A percentile compares a stretch with the other conserved stretches of the same genome.
Conservation (phyloP, 495 filamentous ascomycete genomes). For the Ascodesmis nigricans region DNA sequence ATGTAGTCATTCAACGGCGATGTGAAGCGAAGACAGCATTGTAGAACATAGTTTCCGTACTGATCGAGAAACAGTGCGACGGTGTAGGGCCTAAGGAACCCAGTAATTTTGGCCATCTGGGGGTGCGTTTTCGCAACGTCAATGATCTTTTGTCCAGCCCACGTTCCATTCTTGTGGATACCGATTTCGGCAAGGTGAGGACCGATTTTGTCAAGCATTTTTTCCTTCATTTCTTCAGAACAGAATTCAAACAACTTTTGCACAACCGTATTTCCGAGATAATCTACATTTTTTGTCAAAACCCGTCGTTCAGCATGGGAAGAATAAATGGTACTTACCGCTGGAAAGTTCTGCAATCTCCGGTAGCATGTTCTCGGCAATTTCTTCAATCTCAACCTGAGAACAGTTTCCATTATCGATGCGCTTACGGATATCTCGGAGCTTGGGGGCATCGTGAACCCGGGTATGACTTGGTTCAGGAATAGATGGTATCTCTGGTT, state of each 20-base stretch:
- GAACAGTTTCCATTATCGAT: constrained; percentile 86
- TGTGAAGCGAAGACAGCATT: constrained; percentile 83
- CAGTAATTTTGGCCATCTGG: constrained; percentile 68
- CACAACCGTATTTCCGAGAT: constrained; percentile 96
- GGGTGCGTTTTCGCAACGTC: constrained; percentile 70
- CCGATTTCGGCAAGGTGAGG: constrained; percentile 92
- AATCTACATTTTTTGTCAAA: constrained; percentile 37
- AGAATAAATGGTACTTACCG: constrained; percentile 7
- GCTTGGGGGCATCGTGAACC: constrained; percentile 82
- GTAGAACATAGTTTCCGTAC: constrained; percentile 94
- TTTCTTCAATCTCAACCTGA: constrained; percentile 71
- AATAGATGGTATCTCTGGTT: constrained; percentile 70
- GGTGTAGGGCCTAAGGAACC: constrained; percentile 62
- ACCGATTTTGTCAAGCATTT: constrained; percentile 71
- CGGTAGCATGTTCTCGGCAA: constrained; percentile 76
- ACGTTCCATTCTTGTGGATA: constrained; percentile 71
- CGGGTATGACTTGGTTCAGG: constrained; percentile 75
- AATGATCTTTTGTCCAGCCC: constrained; percentile 98
- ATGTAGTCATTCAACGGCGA: constrained; percentile 83
- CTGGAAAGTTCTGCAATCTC: constrained; percentile 77
- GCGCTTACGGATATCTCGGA: constrained; percentile 87
- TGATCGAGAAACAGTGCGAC: constrained; percentile 87
- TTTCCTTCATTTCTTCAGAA: constrained; percentile 70
- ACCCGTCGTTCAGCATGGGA: background rate
- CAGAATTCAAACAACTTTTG: constrained; percentile 96